Evolutionary conservation across 2,329 filamentous ascomycete species (phyloP), one percentile per base, ranked within the genome.

Genomic region (Ophiosphaerella herpotricha): DNA sequence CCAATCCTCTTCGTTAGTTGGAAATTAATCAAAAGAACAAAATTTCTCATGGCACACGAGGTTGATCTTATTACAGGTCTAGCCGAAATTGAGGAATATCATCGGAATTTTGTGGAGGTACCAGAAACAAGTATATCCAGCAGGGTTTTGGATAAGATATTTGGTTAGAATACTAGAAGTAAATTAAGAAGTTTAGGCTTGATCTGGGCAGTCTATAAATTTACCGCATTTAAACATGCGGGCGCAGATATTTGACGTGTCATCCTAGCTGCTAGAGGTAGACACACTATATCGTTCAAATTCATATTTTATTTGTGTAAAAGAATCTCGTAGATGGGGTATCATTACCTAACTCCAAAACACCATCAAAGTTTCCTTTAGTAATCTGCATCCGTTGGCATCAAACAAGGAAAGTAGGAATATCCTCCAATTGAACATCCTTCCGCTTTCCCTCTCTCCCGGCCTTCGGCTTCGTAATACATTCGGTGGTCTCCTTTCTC

Each of bases 21-120:
- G 85, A 94, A 93, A 71, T 26, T 89, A 6, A 59, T 85, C 49
- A 85, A 88, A 69, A 82, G 78, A 65, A 89, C 87, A 0, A 82
- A 78, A 45, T 79, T 82, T 50, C 67, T 78, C 43, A 79, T 77
- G 49, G 77, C 84, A 0, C 72, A 80, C 12, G 82, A 89, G 44
- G 81, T 86, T 1, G 87, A 91, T 66, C 71, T 90, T 23, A 68
- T 78, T 11, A 80, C 81, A 43, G 85, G 87, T 54, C 64, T 88
- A 13, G 83, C 82, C 1, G 84, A 84, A 55, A 83, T 91, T 54
- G 87, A 88, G 39, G 84, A 87, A 53, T 89, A 90, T 60, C 82
- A 85, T 46, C 76, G 77, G 33, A 84, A 81, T 39, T 89, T 80
- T 63, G 75, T 87, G 9, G 77, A 80, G 2, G 68, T 52, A 21